phyloP scores from a whole-genome alignment of 106 monocot species.

The Apostasia shenzhenica region DNA sequence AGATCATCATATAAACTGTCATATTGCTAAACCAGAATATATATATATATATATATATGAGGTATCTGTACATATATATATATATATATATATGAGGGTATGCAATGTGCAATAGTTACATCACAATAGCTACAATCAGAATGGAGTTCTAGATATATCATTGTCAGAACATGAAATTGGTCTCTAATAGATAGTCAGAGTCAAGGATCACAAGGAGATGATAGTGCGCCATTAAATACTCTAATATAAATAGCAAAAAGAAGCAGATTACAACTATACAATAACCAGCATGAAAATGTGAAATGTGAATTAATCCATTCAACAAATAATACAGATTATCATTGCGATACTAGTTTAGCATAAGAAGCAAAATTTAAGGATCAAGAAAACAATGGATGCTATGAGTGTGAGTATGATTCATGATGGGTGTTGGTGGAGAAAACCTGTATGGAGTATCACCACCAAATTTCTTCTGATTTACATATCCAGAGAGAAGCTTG shows the following conservation, averaged over 20 bases:
- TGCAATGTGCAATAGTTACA: too few relatives aligned
- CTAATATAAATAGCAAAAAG: too few relatives aligned
- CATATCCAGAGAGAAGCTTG: constrained; percentile 92
- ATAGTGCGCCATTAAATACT: too few relatives aligned
- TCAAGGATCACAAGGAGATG: too few relatives aligned
- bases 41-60: neutral
- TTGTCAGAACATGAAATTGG: too few relatives aligned
- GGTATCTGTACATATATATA: too few relatives aligned
- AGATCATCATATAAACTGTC: neutral
- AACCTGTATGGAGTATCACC: constrained; percentile 98
- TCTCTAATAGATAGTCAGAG: too few relatives aligned
- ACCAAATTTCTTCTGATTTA: constrained; percentile 96
- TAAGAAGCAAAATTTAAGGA: neutral
- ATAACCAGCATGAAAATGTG: neutral
- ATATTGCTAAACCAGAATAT: neutral
- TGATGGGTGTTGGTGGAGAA: neutral
- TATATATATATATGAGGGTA: too few relatives aligned
- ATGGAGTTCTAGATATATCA: too few relatives aligned
- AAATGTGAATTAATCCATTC: neutral
- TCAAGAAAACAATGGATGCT: neutral
- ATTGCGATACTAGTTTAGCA: neutral
- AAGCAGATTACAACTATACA: too few relatives aligned
- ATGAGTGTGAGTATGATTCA: too few relatives aligned
- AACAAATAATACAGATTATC: neutral
- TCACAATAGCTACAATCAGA: too few relatives aligned